Evolutionary conservation across 108 stramenopile species (phyloP), one percentile per base, ranked within the genome.

Genomic region (Cyclotella choctawhatcheeana): DNA sequence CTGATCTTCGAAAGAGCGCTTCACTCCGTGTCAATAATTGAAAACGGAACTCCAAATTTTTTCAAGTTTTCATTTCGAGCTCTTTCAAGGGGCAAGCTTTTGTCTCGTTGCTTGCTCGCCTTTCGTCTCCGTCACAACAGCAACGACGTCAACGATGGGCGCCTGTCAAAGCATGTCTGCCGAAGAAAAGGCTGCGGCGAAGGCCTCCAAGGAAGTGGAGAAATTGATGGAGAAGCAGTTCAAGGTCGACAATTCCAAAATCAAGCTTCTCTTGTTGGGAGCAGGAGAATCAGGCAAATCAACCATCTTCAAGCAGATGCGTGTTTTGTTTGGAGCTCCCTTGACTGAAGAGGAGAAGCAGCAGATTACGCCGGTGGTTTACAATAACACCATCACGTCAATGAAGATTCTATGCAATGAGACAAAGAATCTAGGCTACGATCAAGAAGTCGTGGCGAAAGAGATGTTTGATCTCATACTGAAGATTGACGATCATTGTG

Each of bases 211-310:
- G 33, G 75, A 84, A 44, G 64, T 84, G 29, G 79, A 84, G 58
- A 73, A 68, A 44, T 22, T 47, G 58, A 71, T 81, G 75, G 65
- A 71, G 53, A 55, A 78, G 21, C 82, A 82, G 31, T 77, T 71
- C 75, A 47, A 82, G 44, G 45, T 74, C 0, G 81, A 82, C 2
- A 68, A 78, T 63, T 52, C 71, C 30, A 95, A 95, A 59, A 89
- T 99, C 56, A 99, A 99, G 79, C 90, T 99, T n/a, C 80, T 99
- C 20, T 76, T 99, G 69, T 76, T 99, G 47, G 99, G 99, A 31
- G 98, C 99, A 14, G 99, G 98, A 53, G 98, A 99, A 84, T 97
- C 97, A 48, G 99, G 99, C 35, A 99, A 99, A 74, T 95, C 93
- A 17, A 99, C 99, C 7, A 97, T 98, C 53, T 96, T 98, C 58